phyloP scores from a whole-genome alignment of 192 early-diverging fungal genomes.

The Powellomyces hirtus region DNA sequence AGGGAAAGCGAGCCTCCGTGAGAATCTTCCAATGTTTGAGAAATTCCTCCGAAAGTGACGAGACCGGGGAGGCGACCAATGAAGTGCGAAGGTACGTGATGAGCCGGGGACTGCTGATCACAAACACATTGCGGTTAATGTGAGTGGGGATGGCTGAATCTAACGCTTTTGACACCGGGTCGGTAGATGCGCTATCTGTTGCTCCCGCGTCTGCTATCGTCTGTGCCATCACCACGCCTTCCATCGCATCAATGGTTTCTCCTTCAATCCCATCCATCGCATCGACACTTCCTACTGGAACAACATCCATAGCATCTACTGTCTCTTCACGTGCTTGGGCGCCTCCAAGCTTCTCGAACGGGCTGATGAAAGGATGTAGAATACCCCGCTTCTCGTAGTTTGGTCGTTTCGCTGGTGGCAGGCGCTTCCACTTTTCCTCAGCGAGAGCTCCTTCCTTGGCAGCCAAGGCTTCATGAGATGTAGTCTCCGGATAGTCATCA shows the following conservation, averaged over 20 bases:
- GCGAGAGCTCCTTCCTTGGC: slow-evolving; percentile 36
- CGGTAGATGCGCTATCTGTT: not conserved
- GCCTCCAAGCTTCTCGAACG: slow-evolving; percentile 43
- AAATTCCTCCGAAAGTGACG: not conserved
- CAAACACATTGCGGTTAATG: not conserved
- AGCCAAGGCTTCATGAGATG: slow-evolving; percentile 58
- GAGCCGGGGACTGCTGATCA: slow-evolving; percentile 14
- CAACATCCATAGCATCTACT: not conserved
- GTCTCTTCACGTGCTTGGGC: not conserved
- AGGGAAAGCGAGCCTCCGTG: not conserved
- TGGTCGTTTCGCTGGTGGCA: slow-evolving; percentile 75
- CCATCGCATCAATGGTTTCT: not conserved
- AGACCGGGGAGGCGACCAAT: not conserved
- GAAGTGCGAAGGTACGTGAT: not conserved
- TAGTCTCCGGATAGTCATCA: slow-evolving; percentile 77
- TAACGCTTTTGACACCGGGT: not conserved
- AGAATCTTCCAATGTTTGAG: not conserved
- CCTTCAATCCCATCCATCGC: not conserved
- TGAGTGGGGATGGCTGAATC: not conserved
- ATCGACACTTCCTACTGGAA: not conserved
- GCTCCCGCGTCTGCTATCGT: not conserved
- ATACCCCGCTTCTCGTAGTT: slow-evolving; percentile 76
- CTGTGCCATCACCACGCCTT: not conserved
- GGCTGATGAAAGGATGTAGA: slow-evolving; percentile 66
- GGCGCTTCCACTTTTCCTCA: slow-evolving; percentile 56